These are phyloP conservation scores for Yamadazyma kitorensis DNA, from an alignment of 805 yeast species.

Conservation along the genomic window DNA sequence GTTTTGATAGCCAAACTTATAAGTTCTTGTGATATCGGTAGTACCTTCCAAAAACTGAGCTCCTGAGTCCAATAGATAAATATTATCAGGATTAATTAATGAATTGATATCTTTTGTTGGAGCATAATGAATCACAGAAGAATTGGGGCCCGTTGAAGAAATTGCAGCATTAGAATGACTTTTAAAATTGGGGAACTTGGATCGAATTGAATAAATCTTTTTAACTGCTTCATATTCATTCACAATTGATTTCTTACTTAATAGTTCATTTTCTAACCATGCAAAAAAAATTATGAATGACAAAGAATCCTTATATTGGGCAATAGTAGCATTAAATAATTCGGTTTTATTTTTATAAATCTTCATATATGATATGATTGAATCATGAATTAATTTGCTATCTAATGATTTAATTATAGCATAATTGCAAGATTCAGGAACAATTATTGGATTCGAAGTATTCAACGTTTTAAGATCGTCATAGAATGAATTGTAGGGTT, in stretches of 20 bases:
- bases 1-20: conserved; percentile 51
- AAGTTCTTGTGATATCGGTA: conserved; percentile 90
- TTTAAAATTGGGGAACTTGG: conserved; percentile 50
- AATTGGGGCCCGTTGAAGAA: conserved; percentile 72
- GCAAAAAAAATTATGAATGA: conserved; percentile 72
- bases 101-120: conserved; percentile 60
- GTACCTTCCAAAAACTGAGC: conserved; percentile 66
- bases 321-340: conserved; percentile 62
- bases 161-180: conserved; percentile 77
- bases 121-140: conserved; percentile 72
- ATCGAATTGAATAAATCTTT: conserved; percentile 55
- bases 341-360: conserved; percentile 75
- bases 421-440: conserved; percentile 31
- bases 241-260: conserved; percentile 36
- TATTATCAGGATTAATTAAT: conserved; percentile 55
- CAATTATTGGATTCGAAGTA: conserved; percentile 19
- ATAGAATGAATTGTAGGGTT: conserved; percentile 60
- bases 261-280: conserved; percentile 68
- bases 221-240: conserved; percentile 67
- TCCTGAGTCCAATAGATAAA: conserved; percentile 58
- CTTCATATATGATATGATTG: conserved; percentile 51
- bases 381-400: conserved; percentile 21
- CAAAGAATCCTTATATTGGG: conserved; percentile 82
- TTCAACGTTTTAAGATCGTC: conserved; percentile 41
- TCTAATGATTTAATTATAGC: conserved; percentile 31